These are phyloP conservation scores for Aspergillus luchuensis DNA, from an alignment of 2,329 filamentous ascomycete genomes.

Conservation along the genomic window DNA sequence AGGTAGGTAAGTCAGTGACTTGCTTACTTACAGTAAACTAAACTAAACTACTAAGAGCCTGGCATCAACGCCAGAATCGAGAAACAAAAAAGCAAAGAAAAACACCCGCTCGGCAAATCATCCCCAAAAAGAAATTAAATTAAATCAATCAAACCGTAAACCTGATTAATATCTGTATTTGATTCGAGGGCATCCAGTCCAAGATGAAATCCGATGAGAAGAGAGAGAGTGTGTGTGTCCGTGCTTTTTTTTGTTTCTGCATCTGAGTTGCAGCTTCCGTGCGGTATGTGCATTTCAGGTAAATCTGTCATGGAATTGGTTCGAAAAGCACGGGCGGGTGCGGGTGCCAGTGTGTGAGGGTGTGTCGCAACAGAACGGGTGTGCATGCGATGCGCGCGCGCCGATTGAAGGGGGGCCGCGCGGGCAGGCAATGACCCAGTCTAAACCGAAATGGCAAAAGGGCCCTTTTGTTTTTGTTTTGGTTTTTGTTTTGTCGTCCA, in stretches of 20 bases:
- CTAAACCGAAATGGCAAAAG: conserved; percentile 17
- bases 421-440: background rate
- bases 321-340: conserved; percentile 10
- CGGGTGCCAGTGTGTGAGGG: no score
- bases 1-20: background rate
- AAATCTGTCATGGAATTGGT: conserved; percentile 18
- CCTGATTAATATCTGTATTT: background rate
- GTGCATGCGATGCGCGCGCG: conserved; percentile 1
- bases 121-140: no score
- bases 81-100: background rate
- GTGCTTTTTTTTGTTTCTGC: conserved; percentile 20
- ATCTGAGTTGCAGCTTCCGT: conserved; percentile 20
- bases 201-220: conserved; percentile 18
- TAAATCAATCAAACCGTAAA: no score
- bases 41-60: background rate
- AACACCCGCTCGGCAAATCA: background rate
- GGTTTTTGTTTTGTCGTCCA: background rate
- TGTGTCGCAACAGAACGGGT: conserved; percentile 8
- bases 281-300: conserved; percentile 16
- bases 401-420: background rate
- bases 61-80: background rate
- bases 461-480: conserved; percentile 4
- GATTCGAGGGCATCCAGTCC: background rate
- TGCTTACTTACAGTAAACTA: background rate
- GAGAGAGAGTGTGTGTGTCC: conserved; percentile 10